Evolutionary conservation across 169 alveolate genomes (phyloP).

Genomic region (Plasmodium falciparum): DNA sequence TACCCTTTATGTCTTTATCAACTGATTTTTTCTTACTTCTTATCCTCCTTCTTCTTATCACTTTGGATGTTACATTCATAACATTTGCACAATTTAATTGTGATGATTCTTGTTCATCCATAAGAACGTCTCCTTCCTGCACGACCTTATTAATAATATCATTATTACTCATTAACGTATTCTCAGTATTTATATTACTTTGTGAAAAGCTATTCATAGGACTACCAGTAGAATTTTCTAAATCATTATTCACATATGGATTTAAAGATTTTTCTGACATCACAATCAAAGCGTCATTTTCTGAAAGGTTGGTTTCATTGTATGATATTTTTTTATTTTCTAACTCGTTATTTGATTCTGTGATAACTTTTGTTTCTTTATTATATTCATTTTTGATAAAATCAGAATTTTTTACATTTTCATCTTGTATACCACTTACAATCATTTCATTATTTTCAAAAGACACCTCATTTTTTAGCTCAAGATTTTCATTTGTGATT

Average conservation of each 20-base stretch:
- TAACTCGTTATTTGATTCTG: not conserved
- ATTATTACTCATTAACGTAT: not conserved
- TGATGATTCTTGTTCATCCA: not conserved
- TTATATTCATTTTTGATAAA: not conserved
- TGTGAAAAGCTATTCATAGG: not conserved
- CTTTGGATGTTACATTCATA: not conserved
- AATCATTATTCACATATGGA: not conserved
- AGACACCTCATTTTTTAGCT: too few relatives aligned
- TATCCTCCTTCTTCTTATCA: not conserved
- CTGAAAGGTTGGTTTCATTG: conserved; percentile 16
- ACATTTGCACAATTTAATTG: too few relatives aligned
- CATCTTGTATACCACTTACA: not conserved
- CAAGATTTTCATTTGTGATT: too few relatives aligned
- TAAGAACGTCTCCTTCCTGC: not conserved
- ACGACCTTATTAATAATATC: not conserved
- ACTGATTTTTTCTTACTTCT: not conserved
- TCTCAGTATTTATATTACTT: conserved; percentile 10
- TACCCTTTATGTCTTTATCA: not conserved
- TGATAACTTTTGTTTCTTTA: not conserved
- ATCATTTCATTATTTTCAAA: too few relatives aligned
- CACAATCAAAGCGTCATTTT: conserved; percentile 15
- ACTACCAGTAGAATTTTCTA: conserved; percentile 14
- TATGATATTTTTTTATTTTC: conserved; percentile 3
- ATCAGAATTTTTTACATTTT: not conserved
- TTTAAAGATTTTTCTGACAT: conserved; percentile 11